Percentiles rank a stretch among this genome's conserved stretches.
These are phyloP conservation scores for Salvia hispanica DNA, from an alignment of 257 asterid genomes.

Conservation along the genomic window DNA sequence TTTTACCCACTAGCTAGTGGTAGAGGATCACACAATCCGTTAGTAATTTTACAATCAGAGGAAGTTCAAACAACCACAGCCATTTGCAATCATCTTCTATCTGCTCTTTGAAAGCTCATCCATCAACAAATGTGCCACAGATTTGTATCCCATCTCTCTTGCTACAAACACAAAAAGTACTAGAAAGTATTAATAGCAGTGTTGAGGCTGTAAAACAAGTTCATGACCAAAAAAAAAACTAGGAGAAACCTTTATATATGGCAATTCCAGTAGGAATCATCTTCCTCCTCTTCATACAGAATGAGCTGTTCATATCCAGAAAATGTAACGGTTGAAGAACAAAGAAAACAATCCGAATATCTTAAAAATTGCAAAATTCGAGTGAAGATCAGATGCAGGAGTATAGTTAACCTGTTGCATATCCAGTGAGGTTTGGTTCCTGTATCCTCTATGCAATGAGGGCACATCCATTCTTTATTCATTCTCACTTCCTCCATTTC, in stretches of 20 bases:
- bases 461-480: conserved; percentile 70
- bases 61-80: not conserved
- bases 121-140: conserved; percentile 86
- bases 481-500: conserved; percentile 77
- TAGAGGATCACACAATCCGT: not conserved
- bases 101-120: conserved; percentile 54
- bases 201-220: conserved; percentile 13
- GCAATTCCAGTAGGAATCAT: conserved; percentile 86
- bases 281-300: conserved; percentile 70
- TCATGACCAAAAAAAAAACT: not conserved
- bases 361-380: not conserved
- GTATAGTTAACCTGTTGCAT: conserved; percentile 67
- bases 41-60: not conserved
- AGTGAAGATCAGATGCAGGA: not conserved
- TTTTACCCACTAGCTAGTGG: not conserved
- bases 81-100: conserved; percentile 12
- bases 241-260: conserved; percentile 58
- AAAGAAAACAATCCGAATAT: not conserved
- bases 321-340: conserved; percentile 15
- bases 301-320: conserved; percentile 53
- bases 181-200: not conserved
- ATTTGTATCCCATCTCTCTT: conserved; percentile 78
- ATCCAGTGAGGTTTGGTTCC: conserved; percentile 80
- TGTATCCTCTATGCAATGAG: conserved; percentile 73
- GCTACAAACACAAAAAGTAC: conserved; percentile 36